phyloP scores from a whole-genome alignment of 208 protist genomes.

The Leishmania tarentolae region DNA sequence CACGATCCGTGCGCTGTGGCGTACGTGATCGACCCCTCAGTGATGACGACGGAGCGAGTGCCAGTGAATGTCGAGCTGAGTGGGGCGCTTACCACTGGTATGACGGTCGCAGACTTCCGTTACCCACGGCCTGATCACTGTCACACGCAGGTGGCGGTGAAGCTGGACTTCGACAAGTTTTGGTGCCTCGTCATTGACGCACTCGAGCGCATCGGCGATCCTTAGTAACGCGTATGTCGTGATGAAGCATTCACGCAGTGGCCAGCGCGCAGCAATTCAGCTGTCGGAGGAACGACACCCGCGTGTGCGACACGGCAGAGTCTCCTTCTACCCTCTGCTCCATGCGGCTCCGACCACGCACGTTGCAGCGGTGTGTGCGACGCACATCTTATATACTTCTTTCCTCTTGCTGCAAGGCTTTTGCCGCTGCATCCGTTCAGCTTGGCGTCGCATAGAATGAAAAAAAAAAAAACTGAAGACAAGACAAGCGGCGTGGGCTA shows the following conservation, averaged over 20 bases:
- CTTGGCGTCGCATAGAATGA: background rate
- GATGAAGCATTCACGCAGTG: background rate
- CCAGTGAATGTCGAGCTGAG: constrained; percentile 65
- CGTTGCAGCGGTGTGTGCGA: background rate
- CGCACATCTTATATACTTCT: background rate
- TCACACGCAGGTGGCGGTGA: constrained; percentile 61
- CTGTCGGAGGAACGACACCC: background rate
- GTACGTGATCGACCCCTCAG: constrained; percentile 70
- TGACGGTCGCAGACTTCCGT: constrained; percentile 69
- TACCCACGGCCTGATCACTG: constrained; percentile 37
- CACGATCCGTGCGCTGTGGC: constrained; percentile 84
- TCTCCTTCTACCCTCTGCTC: background rate
- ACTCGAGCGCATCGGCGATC: constrained; percentile 55
- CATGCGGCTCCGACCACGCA: background rate
- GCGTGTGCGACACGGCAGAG: background rate
- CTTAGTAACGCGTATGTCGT: constrained; percentile 6
- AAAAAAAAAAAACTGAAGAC: background rate
- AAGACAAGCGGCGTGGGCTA: background rate
- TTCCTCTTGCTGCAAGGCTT: background rate
- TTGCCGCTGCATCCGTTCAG: no score
- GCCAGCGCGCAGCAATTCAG: background rate
- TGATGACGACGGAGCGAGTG: constrained; percentile 56
- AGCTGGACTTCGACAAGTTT: constrained; percentile 69
- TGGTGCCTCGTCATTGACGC: constrained; percentile 73
- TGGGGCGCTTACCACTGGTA: constrained; percentile 46